A percentile compares a stretch with the other conserved stretches of the same genome.
Evolutionary conservation across 306 rosid species (phyloP).

Genomic region (Glycine soja): DNA sequence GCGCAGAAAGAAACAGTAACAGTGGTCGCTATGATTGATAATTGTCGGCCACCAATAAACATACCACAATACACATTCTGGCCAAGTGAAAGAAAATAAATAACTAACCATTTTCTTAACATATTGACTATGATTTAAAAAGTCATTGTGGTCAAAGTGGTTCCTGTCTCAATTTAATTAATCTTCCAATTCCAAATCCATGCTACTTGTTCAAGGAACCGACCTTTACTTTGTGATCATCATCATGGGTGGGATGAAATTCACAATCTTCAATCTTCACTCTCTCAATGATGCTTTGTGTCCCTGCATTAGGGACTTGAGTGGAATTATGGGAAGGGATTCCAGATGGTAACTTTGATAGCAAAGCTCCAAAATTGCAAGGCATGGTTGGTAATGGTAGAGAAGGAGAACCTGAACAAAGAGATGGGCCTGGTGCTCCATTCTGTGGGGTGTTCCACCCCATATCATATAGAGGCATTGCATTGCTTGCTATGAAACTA

Average conservation of each 20-base stretch:
- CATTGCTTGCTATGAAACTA: conserved; percentile 57
- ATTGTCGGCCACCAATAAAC: conserved; percentile 35
- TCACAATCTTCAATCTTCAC: conserved; percentile 47
- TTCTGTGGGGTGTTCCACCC: conserved; percentile 55
- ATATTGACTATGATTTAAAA: conserved; percentile 40
- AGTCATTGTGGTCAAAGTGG: conserved; percentile 25
- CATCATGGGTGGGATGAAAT: conserved; percentile 39
- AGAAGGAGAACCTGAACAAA: no score
- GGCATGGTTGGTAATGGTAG: conserved; percentile 49
- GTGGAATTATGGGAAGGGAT: neutral
- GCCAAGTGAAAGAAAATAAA: neutral
- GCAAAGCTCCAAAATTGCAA: conserved; percentile 60
- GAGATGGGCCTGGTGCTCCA: neutral
- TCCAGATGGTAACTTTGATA: conserved; percentile 56
- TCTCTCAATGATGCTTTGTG: conserved; percentile 10
- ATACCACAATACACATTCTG: neutral
- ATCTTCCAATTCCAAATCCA: no score
- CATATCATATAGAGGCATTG: conserved; percentile 47
- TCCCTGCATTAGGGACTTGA: conserved; percentile 13
- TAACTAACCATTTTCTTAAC: neutral
- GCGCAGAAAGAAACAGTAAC: conserved; percentile 26
- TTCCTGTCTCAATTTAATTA: no score
- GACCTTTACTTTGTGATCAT: conserved; percentile 47
- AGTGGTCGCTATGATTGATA: conserved; percentile 33
- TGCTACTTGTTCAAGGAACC: conserved; percentile 33